phyloP scores from a whole-genome alignment of 1,284 basidiomycete genomes.

The Peniophora sp. region DNA sequence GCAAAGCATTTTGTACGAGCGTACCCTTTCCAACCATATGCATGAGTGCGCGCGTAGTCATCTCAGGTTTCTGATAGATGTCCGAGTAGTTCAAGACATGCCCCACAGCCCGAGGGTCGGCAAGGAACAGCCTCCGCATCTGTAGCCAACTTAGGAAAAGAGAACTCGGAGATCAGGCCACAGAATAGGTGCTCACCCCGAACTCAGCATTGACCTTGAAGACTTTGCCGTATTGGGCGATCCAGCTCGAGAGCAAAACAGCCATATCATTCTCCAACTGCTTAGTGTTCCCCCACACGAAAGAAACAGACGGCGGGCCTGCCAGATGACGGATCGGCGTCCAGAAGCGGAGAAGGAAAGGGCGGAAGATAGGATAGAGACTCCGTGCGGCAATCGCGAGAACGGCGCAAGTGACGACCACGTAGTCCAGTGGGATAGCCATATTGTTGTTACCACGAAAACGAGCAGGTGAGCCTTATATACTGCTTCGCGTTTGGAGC shows the following conservation, averaged over 20 bases:
- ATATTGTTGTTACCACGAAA: too few species aligned
- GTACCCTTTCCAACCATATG: not conserved
- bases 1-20: not conserved
- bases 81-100: not conserved
- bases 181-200: too few species aligned
- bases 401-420: too few species aligned
- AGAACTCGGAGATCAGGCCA: too few species aligned
- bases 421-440: too few species aligned
- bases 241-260: constrained; percentile 16
- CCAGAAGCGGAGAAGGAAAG: too few species aligned
- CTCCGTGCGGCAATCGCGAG: too few species aligned
- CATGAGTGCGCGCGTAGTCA: not conserved
- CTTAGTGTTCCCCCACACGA: constrained; percentile 45
- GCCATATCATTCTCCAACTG: constrained; percentile 31
- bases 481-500: too few species aligned
- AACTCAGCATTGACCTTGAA: not conserved
- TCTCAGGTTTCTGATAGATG: not conserved
- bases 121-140: not conserved
- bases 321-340: constrained; percentile 21
- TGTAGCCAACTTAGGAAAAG: not conserved
- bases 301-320: constrained; percentile 40
- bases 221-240: not conserved
- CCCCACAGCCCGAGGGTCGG: not conserved
- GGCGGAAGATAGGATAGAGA: too few species aligned
- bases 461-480: too few species aligned